Base-by-base conservation (phyloP, 805 yeast species). In the Lipomyces lipofer region DNA sequence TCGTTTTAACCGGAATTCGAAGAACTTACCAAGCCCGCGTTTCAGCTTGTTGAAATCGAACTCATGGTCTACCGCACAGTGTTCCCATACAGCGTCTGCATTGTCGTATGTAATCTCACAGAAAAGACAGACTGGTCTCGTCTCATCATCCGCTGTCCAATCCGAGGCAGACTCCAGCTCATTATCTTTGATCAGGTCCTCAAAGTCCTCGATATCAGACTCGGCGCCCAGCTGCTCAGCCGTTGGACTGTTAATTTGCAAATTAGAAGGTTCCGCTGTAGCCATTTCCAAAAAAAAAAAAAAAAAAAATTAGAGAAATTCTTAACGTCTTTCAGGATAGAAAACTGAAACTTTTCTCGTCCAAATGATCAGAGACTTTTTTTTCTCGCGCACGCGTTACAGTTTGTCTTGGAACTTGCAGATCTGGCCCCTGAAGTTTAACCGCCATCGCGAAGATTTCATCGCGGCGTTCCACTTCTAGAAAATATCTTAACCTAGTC, bases 151-250 rank as follows among this genome's bases (percentile, higher is more conserved):
- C 35, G 55, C 59, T 6, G 66, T 64, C 44, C 52, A 58, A 33
- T 63, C 63, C 2, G 64, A 63, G 6, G 58, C 63, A 17, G 64
- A 63, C 12, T 63, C 67, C 4, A 64, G 60, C 49, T 64, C 67
- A 46, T 64, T 64, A 17, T 58, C 51, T 12, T 46, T 46, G 35
- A 58, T 58, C 17, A 64, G 51, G 22, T 60, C 60, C 44, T 64
- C 62, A 45, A 63, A 47, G 35, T 59, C 65, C 21, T 57, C 60
- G 15, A 39, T 30, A 8, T 59, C 63, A 15, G 52, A 39, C 46
- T 47, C 53, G 48, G 6, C 47, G n/a, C 27, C 21, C 17, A 27
- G 21, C 13, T 22, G n/a, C 8, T n/a, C 13, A 4, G 21, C 4
- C 5, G 19, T 12, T 1, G 4, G 19, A 6, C 10, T 19, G 46